Evolutionary conservation across 768 basidiomycete genomes (phyloP).

Genomic region (Suillus occidentalis): DNA sequence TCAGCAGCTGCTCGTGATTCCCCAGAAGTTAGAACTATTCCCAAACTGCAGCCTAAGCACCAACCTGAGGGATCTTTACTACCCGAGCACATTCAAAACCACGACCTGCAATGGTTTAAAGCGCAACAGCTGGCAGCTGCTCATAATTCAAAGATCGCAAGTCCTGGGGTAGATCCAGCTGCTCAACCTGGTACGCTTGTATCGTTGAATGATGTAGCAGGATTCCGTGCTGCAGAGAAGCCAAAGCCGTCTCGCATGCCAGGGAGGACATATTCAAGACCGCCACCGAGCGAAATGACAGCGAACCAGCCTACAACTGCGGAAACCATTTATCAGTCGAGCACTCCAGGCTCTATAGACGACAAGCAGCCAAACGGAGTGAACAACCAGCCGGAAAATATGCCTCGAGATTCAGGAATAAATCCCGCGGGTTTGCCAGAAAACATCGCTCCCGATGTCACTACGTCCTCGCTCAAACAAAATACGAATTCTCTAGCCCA

Average conservation of each 20-base stretch:
- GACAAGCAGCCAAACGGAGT: neutral
- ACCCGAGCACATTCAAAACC: constrained; percentile 24
- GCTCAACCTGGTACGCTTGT: neutral
- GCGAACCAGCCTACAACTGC: neutral
- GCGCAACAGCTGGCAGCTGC: constrained; percentile 8
- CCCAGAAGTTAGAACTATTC: neutral
- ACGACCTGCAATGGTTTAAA: constrained; percentile 32
- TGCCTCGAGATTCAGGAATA: neutral
- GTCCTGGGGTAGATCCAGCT: neutral
- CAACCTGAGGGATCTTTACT: constrained; percentile 17
- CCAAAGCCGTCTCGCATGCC: neutral
- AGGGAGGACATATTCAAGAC: neutral
- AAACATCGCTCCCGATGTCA: neutral
- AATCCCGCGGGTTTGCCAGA: neutral
- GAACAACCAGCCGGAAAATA: neutral
- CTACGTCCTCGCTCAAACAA: neutral
- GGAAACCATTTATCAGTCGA: neutral
- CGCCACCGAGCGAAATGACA: neutral
- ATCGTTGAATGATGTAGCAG: too few species aligned
- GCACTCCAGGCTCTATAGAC: neutral
- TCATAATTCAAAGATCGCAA: neutral
- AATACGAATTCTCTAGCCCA: neutral
- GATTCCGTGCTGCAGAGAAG: neutral
- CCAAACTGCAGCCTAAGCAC: constrained; percentile 29
- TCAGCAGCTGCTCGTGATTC: too few species aligned